Base-by-base conservation (phyloP, 257 asterid genomes). In the Cordia subcordata region DNA sequence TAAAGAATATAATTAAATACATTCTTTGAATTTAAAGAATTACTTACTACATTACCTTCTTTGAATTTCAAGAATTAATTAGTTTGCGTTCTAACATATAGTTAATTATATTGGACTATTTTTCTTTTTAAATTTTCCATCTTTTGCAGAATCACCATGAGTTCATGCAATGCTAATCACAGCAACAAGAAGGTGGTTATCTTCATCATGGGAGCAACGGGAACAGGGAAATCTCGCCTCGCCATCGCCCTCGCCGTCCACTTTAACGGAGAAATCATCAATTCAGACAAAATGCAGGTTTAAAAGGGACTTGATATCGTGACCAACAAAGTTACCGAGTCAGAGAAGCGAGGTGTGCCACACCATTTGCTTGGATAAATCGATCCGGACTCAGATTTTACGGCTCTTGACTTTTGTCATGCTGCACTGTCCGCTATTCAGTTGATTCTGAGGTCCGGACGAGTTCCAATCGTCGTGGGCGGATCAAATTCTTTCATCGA, bases 271-370 rank as follows among this genome's bases (percentile, higher is more conserved):
- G 72, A 73, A 20, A 60, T 73, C 5, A 61, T 73, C 22, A 73
- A 73, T 17, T 68, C 72, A 0, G 78, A 73, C 52, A 73, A 73
- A 21, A 72, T 72, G 14, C 78, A 72, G 51, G 69, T 61, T 11
- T 61, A 66, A 19, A 66, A 42, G 46, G 73, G 67, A 8, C 73
- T 72, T 16, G 67, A 72, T 49, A 20, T 62, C 17, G 55, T 54
- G 0, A 53, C 61, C 22, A 72, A 72, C 63, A 72, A 73, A 52
- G 33, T 73, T 0, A 6, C 63, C 0, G 44, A 42, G 10, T 1
- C 0, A 13, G 72, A 73, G 33, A 57, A 23, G 13, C 37, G 19
- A 8, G 72, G 79, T 0, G 54, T 68, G 42, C 68, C 68, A 8
- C 79, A 73, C 50, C 68, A 73, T 68, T 53, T 73, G 42, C 57